phyloP scores from a whole-genome alignment of 1,284 basidiomycete genomes.

The Gymnopus androsaceus region DNA sequence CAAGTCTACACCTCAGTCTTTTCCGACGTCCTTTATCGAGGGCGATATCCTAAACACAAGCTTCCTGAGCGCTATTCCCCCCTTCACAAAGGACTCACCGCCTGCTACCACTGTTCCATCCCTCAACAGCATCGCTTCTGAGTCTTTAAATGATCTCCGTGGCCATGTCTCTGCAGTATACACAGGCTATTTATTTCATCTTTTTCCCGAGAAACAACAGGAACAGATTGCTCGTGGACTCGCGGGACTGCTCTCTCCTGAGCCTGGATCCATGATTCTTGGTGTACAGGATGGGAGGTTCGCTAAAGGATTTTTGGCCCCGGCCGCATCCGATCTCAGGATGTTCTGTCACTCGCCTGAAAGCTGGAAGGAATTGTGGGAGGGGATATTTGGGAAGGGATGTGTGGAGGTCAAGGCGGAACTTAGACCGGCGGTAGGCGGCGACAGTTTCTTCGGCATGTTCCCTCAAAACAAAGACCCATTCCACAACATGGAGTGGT shows the following conservation, averaged over 20 bases:
- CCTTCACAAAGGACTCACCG: constrained; percentile 3
- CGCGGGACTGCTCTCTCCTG: constrained; percentile 30
- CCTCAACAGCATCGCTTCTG: constrained; percentile 12
- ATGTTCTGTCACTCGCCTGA: constrained; percentile 40
- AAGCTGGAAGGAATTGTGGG: constrained; percentile 39
- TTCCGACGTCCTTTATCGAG: constrained; percentile 34
- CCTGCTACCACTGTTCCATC: neutral
- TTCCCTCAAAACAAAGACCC: too few relatives aligned
- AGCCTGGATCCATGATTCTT: constrained; percentile 23
- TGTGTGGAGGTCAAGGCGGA: constrained; percentile 20
- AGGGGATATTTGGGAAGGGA: constrained; percentile 30
- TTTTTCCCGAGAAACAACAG: constrained; percentile 38
- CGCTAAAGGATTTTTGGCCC: neutral
- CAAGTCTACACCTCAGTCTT: constrained; percentile 28
- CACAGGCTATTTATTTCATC: constrained; percentile 30
- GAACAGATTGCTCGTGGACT: constrained; percentile 30
- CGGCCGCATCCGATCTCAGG: neutral
- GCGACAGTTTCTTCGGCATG: too few relatives aligned
- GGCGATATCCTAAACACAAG: constrained; percentile 32
- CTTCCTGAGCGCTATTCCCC: constrained; percentile 25
- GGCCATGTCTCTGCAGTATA: constrained; percentile 4
- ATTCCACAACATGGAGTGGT: too few relatives aligned
- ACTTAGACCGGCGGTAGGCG: neutral
- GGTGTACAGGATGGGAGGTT: constrained; percentile 14
- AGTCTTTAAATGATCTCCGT: constrained; percentile 20